Base-by-base conservation (phyloP, 108 stramenopile genomes). In the Hondaea fermentalgiana region DNA sequence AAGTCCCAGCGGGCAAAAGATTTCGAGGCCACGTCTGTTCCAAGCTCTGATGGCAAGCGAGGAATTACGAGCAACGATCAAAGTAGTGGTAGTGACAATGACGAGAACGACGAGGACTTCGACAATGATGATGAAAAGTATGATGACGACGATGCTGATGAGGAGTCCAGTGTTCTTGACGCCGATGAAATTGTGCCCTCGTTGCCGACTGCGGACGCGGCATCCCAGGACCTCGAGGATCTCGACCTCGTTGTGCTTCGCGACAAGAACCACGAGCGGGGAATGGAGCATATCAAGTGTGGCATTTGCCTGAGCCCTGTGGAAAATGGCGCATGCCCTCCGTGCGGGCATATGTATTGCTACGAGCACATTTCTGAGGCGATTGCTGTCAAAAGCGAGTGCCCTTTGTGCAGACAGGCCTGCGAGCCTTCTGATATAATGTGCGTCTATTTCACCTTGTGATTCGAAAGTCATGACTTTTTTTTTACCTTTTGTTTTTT, bases 261-360 rank as follows among this genome's bases (percentile, higher is more conserved):
- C 51, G 51, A 53, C 76, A 53, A 83, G n/a, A 83, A 53, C n/a
- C 76, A 83, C 76, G 76, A 83, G 28, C 76, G 76, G 6, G 76
- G 76, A 12, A 83, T 83, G 76, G 76, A 83, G 28, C 76, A 83
- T 53, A 83, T 83, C 51, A 83, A 83, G 28, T 83, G 76, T 53
- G 76, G 76, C 45, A 83, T 83, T 53, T 83, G 76, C 28, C 51
- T 83, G 17, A 83, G 76, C 76, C 51, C 76, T 2, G 76, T 83
- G n/a, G 51, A 83, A 23, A 53, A 83, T 83, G 76, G 76, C 6
- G 76, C 76, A 12, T 83, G 76, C 49, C 76, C 76, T 6, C 76
- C 76, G 45, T 83, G 76, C 28, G 76, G 76, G 10, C 76, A 83
- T 35, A 83, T 83, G 76, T 83, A 53, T 23, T 83, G 76, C 76